phyloP scores from a whole-genome alignment of 2,329 filamentous ascomycete species.

The Trichoderma afroharzianum region DNA sequence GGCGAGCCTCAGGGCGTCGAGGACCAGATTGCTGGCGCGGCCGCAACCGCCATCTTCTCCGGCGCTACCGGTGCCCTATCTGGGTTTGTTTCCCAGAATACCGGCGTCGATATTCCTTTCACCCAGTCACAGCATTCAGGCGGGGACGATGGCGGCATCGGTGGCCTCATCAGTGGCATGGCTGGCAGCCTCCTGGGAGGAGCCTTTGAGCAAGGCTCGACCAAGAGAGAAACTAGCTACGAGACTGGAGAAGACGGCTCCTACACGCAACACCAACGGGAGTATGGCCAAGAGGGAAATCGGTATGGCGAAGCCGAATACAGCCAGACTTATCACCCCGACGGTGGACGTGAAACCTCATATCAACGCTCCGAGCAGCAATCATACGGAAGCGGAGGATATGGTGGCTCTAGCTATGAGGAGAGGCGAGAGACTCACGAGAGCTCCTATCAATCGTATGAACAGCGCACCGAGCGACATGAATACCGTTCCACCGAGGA shows the following conservation, averaged over 20 bases:
- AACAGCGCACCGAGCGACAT: constrained; percentile 54
- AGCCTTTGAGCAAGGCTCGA: constrained; percentile 53
- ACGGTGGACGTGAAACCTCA: constrained; percentile 55
- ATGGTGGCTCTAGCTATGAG: constrained; percentile 55
- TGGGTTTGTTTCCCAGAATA: constrained; percentile 44
- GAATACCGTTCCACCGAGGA: constrained; percentile 38
- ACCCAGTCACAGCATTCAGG: constrained; percentile 39
- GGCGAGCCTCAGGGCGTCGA: constrained; percentile 47
- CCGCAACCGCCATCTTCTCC: constrained; percentile 54
- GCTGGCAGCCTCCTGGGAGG: constrained; percentile 65
- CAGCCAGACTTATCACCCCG: constrained; percentile 54
- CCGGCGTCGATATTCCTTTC: constrained; percentile 40
- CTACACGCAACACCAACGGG: constrained; percentile 57
- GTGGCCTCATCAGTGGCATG: constrained; percentile 63
- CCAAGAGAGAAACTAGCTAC: constrained; percentile 50
- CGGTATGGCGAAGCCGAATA: constrained; percentile 60
- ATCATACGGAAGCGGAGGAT: constrained; percentile 34
- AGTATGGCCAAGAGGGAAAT: constrained; percentile 56
- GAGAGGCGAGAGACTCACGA: constrained; percentile 53
- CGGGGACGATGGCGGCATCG: constrained; percentile 61
- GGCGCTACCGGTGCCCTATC: constrained; percentile 54
- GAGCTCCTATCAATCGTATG: constrained; percentile 52
- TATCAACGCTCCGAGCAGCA: constrained; percentile 62
- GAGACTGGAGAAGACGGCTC: constrained; percentile 57
- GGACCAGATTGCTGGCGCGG: constrained; percentile 54